phyloP scores from a whole-genome alignment of 345 rosid genomes.

The Boechera divaricarpa region DNA sequence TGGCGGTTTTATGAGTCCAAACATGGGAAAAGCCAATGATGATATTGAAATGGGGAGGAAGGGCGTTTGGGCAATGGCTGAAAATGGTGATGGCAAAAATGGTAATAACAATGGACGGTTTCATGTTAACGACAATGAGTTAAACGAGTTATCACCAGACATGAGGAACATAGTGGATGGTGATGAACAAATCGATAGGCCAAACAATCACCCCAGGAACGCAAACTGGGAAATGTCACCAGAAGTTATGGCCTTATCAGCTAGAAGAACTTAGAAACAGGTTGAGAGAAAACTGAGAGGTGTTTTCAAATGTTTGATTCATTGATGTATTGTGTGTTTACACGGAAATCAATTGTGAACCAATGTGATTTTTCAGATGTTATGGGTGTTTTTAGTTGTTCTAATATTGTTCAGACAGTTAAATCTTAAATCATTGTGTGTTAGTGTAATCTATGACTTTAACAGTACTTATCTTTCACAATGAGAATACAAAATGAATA shows the following conservation, averaged over 20 bases:
- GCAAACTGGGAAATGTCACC: constrained; percentile 75
- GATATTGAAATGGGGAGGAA: constrained; percentile 97
- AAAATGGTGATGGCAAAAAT: constrained; percentile 54
- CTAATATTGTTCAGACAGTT: constrained; percentile 19
- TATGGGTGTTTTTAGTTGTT: constrained; percentile 10
- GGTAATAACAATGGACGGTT: constrained; percentile 52
- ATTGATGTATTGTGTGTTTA: constrained; percentile 22
- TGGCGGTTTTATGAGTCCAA: constrained; percentile 92
- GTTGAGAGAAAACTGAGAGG: not conserved
- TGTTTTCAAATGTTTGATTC: constrained; percentile 18
- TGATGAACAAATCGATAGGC: constrained; percentile 58
- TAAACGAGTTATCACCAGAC: constrained; percentile 69
- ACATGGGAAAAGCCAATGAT: constrained; percentile 74
- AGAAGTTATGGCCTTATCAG: constrained; percentile 84
- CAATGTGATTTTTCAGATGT: constrained; percentile 18
- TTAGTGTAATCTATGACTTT: constrained; percentile 14
- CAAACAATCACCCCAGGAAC: constrained; percentile 64
- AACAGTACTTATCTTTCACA: constrained; percentile 22
- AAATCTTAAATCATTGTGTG: constrained; percentile 27
- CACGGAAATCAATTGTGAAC: constrained; percentile 23
- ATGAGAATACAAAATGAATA: constrained; percentile 31
- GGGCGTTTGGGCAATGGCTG: constrained; percentile 82
- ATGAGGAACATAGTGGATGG: constrained; percentile 51
- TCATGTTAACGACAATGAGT: constrained; percentile 79
- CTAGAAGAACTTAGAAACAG: constrained; percentile 52